Evolutionary conservation across 768 basidiomycete genomes (phyloP), one percentile per base, ranked within the genome.

Genomic region (Mycena indigotica): DNA sequence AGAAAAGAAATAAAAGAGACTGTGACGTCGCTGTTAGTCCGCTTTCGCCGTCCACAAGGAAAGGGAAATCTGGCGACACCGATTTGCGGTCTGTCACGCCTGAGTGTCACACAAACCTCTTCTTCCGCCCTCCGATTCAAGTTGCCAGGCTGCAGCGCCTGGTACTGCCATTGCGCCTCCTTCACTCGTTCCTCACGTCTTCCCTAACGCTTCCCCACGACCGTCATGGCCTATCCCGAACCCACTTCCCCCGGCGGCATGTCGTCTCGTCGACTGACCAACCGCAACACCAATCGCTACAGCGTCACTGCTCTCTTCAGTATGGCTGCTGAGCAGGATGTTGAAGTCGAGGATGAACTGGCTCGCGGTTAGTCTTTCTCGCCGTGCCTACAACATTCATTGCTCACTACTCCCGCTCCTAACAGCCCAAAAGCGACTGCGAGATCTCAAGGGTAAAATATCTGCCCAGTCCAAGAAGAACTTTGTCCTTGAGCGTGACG

Each of bases 381-480:
- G 28, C 41, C 29, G 52, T 48, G 45, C 45, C 38, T 54, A 53
- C 24, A 32, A 30, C 41, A 39, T 32, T 57, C 25, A 17, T 17
- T 41, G 26, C 24, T 53, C 57, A 35, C 50, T 38, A 52, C 17
- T 40, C 57, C 30, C 50, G 26, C 39, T 63, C 53, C 53, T 60
- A 55, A 51, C 70, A 94, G 97, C 97, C 49, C 97, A 99, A 79
- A 98, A 96, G 74, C 93, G 96, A 46, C 79, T 99, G 28, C 83
- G 97, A 28, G 97, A 99, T 66, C 82, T 99, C 62, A 99, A 99
- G 77, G 85, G 89, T 25, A 91, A 95, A 70, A 99, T 99, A 58
- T 98, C 97, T 15, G 91, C 94, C 0, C 97, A 98, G 76, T 95
- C 93, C 53, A 99, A 99, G 83, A 98, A 98, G 86, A 99, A 99